Evolutionary conservation across 83 land plant genomes (phyloP).

Genomic region (Picea mariana): DNA sequence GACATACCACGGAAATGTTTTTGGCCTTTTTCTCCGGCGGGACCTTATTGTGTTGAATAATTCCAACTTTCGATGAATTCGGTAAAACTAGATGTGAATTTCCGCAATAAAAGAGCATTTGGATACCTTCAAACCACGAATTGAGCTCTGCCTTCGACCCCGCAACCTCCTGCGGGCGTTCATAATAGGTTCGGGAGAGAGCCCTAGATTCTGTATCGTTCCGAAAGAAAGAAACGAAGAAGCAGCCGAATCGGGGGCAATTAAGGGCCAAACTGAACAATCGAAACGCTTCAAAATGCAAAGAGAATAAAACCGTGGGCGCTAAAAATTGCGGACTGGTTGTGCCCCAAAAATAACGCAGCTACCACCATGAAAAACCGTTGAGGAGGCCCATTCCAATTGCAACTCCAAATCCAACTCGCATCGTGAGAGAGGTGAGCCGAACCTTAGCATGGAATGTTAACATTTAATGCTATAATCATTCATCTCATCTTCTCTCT

Average conservation of each 20-base stretch:
- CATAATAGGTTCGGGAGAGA: not conserved
- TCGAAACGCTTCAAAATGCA: not conserved
- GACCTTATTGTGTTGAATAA: not conserved
- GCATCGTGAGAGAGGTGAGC: not conserved
- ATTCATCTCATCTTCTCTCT: not conserved
- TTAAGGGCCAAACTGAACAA: not conserved
- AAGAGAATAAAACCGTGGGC: not conserved
- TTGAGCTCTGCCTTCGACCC: not conserved
- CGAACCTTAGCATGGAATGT: constrained; percentile 12
- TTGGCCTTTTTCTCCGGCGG: constrained; percentile 6
- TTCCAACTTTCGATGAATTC: not conserved
- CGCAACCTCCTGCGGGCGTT: not conserved
- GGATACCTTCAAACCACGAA: not conserved
- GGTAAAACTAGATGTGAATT: not conserved
- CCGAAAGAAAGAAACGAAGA: not conserved
- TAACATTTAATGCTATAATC: no score
- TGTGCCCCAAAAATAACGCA: not conserved
- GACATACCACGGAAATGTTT: not conserved
- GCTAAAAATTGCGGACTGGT: not conserved
- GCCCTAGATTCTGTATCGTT: not conserved
- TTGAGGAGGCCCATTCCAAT: constrained; percentile 1
- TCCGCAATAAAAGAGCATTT: not conserved
- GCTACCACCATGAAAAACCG: not conserved
- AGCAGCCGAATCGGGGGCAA: not conserved
- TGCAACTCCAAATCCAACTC: not conserved